A percentile compares a stretch with the other conserved stretches of the same genome.
Evolutionary conservation across 176 grass and related monocot species (phyloP).

Genomic region (Leersia perrieri): DNA sequence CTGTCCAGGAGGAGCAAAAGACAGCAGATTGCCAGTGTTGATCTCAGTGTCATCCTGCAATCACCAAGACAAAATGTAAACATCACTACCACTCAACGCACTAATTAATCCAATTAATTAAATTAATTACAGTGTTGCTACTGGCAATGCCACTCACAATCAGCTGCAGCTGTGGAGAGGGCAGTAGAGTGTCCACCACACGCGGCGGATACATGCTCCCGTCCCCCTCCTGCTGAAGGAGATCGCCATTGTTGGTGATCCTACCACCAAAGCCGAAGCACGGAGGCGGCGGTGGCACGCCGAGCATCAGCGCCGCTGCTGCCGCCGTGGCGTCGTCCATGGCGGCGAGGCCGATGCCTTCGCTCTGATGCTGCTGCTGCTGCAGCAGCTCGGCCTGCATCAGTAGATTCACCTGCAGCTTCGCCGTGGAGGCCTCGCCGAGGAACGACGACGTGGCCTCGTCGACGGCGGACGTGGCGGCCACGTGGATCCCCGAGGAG

Average conservation of each 20-base stretch:
- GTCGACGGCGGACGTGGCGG: background rate
- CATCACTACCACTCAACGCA: background rate
- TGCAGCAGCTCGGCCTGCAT: background rate
- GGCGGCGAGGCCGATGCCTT: background rate
- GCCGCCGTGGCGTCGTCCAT: background rate
- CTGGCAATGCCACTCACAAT: background rate
- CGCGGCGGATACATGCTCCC: conserved; percentile 1
- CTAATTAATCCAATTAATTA: too few relatives aligned
- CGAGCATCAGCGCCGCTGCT: background rate
- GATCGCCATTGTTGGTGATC: background rate
- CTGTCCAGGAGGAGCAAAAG: conserved; percentile 35
- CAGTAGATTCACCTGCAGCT: conserved; percentile 19
- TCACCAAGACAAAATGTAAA: background rate
- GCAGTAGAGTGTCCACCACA: background rate
- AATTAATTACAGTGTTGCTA: too few relatives aligned
- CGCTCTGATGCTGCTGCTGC: background rate
- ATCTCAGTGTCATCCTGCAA: conserved; percentile 25
- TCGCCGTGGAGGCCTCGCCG: background rate
- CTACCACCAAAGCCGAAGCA: conserved; percentile 23
- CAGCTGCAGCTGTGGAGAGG: background rate
- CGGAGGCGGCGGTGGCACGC: too few relatives aligned
- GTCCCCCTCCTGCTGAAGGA: conserved; percentile 9
- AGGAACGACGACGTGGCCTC: background rate
- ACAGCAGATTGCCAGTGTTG: conserved; percentile 30
- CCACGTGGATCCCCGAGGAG: background rate